A percentile compares a stretch with the other conserved stretches of the same genome.
Conservation (phyloP, 2,329 filamentous ascomycete species). For the Diplodia seriata region DNA sequence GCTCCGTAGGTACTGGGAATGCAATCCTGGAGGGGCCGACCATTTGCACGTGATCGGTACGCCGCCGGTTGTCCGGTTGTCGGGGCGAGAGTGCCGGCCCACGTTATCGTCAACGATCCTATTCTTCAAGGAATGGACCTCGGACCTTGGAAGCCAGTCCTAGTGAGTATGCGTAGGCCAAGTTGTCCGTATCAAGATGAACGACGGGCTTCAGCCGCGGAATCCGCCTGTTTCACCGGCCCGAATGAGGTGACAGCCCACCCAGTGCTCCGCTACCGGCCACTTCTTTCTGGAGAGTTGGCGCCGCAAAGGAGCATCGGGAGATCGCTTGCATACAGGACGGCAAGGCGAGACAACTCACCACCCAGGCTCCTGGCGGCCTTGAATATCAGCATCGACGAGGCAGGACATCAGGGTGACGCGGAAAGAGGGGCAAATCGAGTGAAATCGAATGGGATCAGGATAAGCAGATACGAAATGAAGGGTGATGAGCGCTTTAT, state of each 20-base stretch:
- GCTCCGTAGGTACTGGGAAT: neutral
- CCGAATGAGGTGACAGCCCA: slow-evolving; percentile 22
- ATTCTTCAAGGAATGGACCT: neutral
- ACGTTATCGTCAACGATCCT: neutral
- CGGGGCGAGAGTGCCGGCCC: neutral
- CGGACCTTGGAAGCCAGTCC: neutral
- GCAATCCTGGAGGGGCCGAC: neutral
- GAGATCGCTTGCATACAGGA: slow-evolving; percentile 20
- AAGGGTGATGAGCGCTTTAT: slow-evolving; percentile 20
- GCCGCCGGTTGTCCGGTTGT: neutral
- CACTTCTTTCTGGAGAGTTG: slow-evolving; percentile 4
- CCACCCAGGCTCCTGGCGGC: neutral
- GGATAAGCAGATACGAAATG: slow-evolving; percentile 23
- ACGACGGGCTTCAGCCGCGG: neutral
- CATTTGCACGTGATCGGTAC: neutral
- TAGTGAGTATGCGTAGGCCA: neutral
- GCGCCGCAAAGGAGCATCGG: slow-evolving; percentile 21
- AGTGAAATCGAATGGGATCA: slow-evolving; percentile 1
- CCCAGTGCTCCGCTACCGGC: slow-evolving; percentile 7
- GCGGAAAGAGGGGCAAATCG: slow-evolving; percentile 6
- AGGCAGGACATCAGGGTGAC: slow-evolving; percentile 3
- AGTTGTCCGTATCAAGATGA: neutral
- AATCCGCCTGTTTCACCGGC: slow-evolving; percentile 7
- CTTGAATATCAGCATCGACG: slow-evolving; percentile 2
- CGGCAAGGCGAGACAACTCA: slow-evolving; percentile 8